Conservation (phyloP, 345 rosid genomes). For the Rhodamnia argentea region DNA sequence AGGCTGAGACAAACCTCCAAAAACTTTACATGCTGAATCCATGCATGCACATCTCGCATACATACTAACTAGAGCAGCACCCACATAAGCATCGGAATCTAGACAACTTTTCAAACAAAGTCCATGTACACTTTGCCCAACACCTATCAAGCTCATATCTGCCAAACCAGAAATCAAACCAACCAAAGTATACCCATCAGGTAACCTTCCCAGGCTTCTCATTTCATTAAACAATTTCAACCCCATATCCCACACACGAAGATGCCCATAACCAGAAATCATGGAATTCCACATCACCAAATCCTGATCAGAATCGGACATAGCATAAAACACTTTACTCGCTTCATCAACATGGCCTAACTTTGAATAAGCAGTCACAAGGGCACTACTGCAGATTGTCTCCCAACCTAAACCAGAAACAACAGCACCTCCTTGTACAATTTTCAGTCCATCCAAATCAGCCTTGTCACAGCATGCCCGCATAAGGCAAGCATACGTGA, state of each 20-base stretch:
- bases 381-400: conserved; percentile 45
- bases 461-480: conserved; percentile 52
- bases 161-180: conserved; percentile 44
- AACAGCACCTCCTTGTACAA: conserved; percentile 45
- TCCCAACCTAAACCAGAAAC: conserved; percentile 54
- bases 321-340: conserved; percentile 32
- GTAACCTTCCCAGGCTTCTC: conserved; percentile 28
- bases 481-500: conserved; percentile 60
- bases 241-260: conserved; percentile 42
- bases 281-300: conserved; percentile 76
- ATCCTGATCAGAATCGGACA: conserved; percentile 47
- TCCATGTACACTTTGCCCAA: conserved; percentile 61
- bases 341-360: conserved; percentile 42
- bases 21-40: conserved; percentile 46
- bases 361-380: conserved; percentile 63
- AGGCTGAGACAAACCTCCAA: conserved; percentile 29
- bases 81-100: conserved; percentile 42
- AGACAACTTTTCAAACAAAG: conserved; percentile 54
- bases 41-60: conserved; percentile 55
- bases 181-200: conserved; percentile 69
- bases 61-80: conserved; percentile 60
- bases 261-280: conserved; percentile 51
- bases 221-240: conserved; percentile 41
- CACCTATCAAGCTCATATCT: conserved; percentile 22
- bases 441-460: conserved; percentile 27